phyloP scores from a whole-genome alignment of 495 filamentous ascomycete species.

The Hypoxylon perforatum region DNA sequence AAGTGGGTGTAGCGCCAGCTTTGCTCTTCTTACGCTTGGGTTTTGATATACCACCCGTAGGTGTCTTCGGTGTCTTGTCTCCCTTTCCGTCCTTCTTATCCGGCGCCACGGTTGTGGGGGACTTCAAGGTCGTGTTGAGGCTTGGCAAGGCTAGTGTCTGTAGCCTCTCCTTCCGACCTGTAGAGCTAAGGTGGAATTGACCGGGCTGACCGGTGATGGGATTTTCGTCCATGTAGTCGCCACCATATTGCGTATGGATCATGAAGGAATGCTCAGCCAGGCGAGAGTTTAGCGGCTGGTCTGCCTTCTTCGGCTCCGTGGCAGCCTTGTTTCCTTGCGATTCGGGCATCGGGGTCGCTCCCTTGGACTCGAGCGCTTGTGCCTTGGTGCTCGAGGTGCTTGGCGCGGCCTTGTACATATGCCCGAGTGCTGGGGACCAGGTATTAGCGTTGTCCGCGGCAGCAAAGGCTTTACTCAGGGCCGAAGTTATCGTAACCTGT shows the following conservation, averaged over 20 bases:
- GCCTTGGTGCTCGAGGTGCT: conserved; percentile 48
- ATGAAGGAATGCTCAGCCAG: conserved; percentile 75
- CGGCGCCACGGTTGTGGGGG: conserved; percentile 33
- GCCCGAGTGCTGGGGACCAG: conserved; percentile 78
- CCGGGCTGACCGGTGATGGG: conserved; percentile 87
- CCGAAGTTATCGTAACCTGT: conserved; percentile 67
- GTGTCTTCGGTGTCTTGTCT: conserved; percentile 64
- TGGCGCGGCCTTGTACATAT: conserved; percentile 68
- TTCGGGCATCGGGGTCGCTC: conserved; percentile 71
- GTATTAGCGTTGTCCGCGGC: conserved; percentile 67
- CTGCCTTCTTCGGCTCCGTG: conserved; percentile 46
- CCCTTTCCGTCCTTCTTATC: conserved; percentile 54
- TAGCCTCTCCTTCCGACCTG: conserved; percentile 60
- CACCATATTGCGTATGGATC: conserved; percentile 70
- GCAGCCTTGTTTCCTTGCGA: conserved; percentile 36
- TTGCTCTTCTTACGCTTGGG: conserved; percentile 71
- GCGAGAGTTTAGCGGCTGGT: conserved; percentile 57
- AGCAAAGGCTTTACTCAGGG: conserved; percentile 73
- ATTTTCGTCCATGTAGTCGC: conserved; percentile 93
- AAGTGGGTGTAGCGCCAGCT: conserved; percentile 46
- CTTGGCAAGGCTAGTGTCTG: conserved; percentile 39
- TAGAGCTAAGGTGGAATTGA: conserved; percentile 79
- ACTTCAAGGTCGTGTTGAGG: conserved; percentile 54
- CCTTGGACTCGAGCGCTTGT: conserved; percentile 58
- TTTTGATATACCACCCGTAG: conserved; percentile 53